Evolutionary conservation across 2,329 filamentous ascomycete species (phyloP), one percentile per base, ranked within the genome.

Genomic region (Aspergillus eucalypticola): DNA sequence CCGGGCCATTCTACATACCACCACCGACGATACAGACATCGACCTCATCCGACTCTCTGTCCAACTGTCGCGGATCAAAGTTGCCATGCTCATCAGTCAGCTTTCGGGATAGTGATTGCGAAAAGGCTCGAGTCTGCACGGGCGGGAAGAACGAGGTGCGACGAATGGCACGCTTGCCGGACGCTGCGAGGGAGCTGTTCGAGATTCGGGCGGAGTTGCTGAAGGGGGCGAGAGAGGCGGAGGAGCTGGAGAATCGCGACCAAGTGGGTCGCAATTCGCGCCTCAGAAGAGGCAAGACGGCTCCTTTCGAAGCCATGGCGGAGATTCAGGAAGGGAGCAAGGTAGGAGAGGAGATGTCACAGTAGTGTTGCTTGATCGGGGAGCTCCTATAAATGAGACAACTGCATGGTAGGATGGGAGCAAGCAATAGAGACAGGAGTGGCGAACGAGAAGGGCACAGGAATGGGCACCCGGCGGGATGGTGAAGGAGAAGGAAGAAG

Each of bases 21-120:
- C 91, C 95, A 71, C 95, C 95, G 56, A 99, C 87, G 71, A 99
- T 98, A 78, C 92, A 96, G 29, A 99, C 93, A 77, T 99, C 95
- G 29, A 99, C 95, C 78, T 95, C 82, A 71, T 99, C 95, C 56
- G 87, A 90, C 76, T 98, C 95, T 66, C 95, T 89, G 66, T 98
- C 94, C 60, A 93, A 82, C 58, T 82, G 76, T 21, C 74, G 73
- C 8, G 88, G 88, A 72, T 92, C 88, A 68, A 91, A 90, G 58
- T 80, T 71, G 38, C 86, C 85, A 59, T 86, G 80, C 25, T 75
- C 72, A 60, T 80, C 78, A 54, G 79, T 78, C 59, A 81, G 72
- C 55, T 70, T 71, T 46, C 75, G 74, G 53, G 69, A 71, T 42
- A 75, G 59, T 51, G 79, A 78, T 46, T 76, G 73, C 27, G 82